phyloP scores from a whole-genome alignment of 2,329 filamentous ascomycete genomes.

The Pseudogymnoascus sp. region DNA sequence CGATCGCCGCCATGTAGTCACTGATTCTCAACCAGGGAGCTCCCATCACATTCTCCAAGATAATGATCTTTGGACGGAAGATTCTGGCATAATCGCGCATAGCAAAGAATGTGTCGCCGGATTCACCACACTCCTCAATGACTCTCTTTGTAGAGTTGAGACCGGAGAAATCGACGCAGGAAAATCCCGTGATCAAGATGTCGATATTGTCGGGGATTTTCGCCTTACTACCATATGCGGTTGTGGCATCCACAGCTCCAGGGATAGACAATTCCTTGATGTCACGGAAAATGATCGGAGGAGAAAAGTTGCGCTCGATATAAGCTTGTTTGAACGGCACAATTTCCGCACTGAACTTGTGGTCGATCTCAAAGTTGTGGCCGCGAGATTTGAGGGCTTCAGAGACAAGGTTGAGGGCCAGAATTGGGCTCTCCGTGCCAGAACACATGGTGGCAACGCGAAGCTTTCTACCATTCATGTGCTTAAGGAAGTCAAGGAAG shows the following conservation, averaged over 20 bases:
- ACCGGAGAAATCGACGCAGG: conserved; percentile 66
- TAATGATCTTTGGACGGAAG: conserved; percentile 52
- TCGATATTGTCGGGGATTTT: conserved; percentile 51
- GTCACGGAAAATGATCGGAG: conserved; percentile 48
- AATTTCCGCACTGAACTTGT: conserved; percentile 57
- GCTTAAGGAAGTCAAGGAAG: conserved; percentile 29
- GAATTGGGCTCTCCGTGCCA: conserved; percentile 66
- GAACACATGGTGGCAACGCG: conserved; percentile 67
- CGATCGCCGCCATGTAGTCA: conserved; percentile 28
- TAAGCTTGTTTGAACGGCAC: conserved; percentile 57
- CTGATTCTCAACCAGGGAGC: conserved; percentile 46
- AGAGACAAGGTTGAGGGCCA: conserved; percentile 53
- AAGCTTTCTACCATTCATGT: conserved; percentile 34
- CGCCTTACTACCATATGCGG: conserved; percentile 55
- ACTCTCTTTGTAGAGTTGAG: conserved; percentile 52
- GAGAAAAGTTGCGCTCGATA: conserved; percentile 51
- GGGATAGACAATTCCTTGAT: conserved; percentile 41
- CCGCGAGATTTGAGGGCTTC: conserved; percentile 26
- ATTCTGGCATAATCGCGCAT: conserved; percentile 49
- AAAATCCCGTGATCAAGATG: conserved; percentile 63
- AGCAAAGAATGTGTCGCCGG: conserved; percentile 54
- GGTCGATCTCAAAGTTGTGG: conserved; percentile 38
- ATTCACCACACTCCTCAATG: conserved; percentile 51
- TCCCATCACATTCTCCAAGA: conserved; percentile 62
- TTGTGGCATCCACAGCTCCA: conserved; percentile 40